Base-by-base conservation (phyloP, 495 filamentous ascomycete species). In the Lophium mytilinum region DNA sequence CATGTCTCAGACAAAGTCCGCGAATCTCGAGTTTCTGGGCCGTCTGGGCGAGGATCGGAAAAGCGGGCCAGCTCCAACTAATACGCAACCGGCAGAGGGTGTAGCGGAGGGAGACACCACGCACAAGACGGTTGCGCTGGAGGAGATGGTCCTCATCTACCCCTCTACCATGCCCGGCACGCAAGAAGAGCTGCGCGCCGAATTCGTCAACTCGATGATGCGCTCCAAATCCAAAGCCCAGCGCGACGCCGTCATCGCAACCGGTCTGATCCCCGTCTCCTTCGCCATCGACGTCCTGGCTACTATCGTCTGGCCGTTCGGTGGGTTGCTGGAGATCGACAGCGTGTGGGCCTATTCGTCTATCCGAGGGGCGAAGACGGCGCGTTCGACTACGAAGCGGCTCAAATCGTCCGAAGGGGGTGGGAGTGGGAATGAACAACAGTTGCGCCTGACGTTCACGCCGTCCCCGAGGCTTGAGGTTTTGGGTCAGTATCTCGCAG, bases 161-260 rank as follows among this genome's bases (percentile, higher is more conserved):
- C 70, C 69, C 1, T 46, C 63, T 0, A 61, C 63, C 6, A 50
- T 68, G 41, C 37, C 41, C 8, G 56, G 55, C 12, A 60, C 60
- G 10, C 49, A 61, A 6, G 65, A 68, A 14, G 62, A 71, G 40
- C 60, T 72, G 37, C 60, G 66, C 6, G 40, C 53, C n/a, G 69
- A 72, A 17, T 70, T 72, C 35, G 52, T 72, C 46, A 67, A 68
- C 41, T 55, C 62, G 1, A 72, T 72, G 69, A 53, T 72, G 55
- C 56, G 65, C 12, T 58, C 69, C 11, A 69, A 71, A 39, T 65
- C 67, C 2, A 69, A 68, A 53, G 69, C 69, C 1, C 64, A 72
- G 52, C 56, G 62, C 15, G 67, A 72, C 33, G 61, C 67, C 2
- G 56, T 71, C 49, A 68, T 72, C 37, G 69, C 69, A 7, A 71